These are phyloP conservation scores for Nigrospora oryzae DNA, from an alignment of 2,329 filamentous ascomycete genomes.

Conservation along the genomic window DNA sequence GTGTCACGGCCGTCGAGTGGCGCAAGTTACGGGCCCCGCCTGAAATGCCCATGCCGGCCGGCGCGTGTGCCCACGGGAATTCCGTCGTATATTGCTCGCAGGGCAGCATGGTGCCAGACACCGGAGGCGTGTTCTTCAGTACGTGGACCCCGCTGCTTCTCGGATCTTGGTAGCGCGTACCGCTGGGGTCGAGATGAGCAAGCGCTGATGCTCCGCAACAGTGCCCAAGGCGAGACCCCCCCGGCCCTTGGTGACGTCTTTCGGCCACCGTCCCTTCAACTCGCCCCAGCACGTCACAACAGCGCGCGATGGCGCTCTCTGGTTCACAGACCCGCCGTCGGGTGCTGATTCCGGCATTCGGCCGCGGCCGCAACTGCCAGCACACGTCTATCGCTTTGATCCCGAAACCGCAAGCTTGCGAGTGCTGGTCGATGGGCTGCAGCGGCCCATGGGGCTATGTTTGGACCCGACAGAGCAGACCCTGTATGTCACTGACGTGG, in stretches of 20 bases:
- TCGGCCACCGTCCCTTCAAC: conserved; percentile 37
- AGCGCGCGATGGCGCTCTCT: conserved; percentile 29
- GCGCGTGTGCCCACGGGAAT: conserved; percentile 29
- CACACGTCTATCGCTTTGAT: conserved; percentile 38
- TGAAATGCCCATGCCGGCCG: conserved; percentile 34
- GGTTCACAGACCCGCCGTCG: conserved; percentile 40
- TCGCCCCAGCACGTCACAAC: conserved; percentile 33
- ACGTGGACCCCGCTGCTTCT: too few relatives aligned
- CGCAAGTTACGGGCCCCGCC: conserved; percentile 31
- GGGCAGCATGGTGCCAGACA: conserved; percentile 16
- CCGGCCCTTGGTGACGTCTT: conserved; percentile 28
- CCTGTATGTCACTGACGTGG: conserved; percentile 34
- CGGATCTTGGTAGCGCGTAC: too few relatives aligned
- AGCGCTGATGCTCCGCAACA: background rate
- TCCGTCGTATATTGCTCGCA: conserved; percentile 34
- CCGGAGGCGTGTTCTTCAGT: conserved; percentile 20
- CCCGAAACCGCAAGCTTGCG: conserved; percentile 29
- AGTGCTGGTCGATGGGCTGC: conserved; percentile 38
- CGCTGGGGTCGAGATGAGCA: too few relatives aligned
- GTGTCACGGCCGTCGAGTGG: conserved; percentile 26
- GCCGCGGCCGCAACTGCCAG: conserved; percentile 31
- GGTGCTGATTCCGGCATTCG: conserved; percentile 37
- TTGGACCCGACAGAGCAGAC: conserved; percentile 27
- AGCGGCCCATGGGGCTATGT: conserved; percentile 30
- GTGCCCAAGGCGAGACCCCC: conserved; percentile 22